A percentile compares a stretch with the other conserved stretches of the same genome.
Evolutionary conservation across 2,329 filamentous ascomycete species (phyloP).

Genomic region (Diaporthe caulivora): DNA sequence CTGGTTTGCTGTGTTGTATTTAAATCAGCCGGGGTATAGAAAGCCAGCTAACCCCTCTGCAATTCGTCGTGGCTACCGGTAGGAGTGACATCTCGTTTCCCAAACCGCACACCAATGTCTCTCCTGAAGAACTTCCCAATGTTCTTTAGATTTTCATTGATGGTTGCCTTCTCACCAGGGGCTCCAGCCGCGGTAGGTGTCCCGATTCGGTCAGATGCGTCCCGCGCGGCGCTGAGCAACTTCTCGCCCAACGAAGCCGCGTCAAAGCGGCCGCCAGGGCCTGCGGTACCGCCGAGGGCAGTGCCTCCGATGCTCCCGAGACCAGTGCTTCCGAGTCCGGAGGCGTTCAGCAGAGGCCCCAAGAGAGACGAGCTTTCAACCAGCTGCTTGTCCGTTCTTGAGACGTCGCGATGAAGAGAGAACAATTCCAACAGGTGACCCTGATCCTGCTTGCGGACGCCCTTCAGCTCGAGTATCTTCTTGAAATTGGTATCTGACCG

Average conservation of each 20-base stretch:
- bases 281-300: constrained; percentile 52
- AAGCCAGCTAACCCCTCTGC: constrained; percentile 28
- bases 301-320: constrained; percentile 53
- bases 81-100: constrained; percentile 65
- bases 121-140: constrained; percentile 96
- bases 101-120: constrained; percentile 84
- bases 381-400: constrained; percentile 76
- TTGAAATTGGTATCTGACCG: constrained; percentile 94
- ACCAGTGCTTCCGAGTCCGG: constrained; percentile 52
- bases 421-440: constrained; percentile 88
- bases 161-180: constrained; percentile 71
- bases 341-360: constrained; percentile 70
- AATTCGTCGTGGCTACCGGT: constrained; percentile 45
- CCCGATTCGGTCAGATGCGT: constrained; percentile 84
- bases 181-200: constrained; percentile 59
- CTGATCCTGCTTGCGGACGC: constrained; percentile 87
- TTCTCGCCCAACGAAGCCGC: constrained; percentile 86
- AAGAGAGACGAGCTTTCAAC: constrained; percentile 78
- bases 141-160: constrained; percentile 95
- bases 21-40: background rate
- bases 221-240: constrained; percentile 86
- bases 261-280: constrained; percentile 73
- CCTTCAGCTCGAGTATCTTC: constrained; percentile 96
- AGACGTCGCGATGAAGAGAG: constrained; percentile 80
- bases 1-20: background rate